These are phyloP conservation scores for Borealophlyctis nickersoniae DNA, from an alignment of 192 early-diverging fungal genomes.

Conservation along the genomic window DNA sequence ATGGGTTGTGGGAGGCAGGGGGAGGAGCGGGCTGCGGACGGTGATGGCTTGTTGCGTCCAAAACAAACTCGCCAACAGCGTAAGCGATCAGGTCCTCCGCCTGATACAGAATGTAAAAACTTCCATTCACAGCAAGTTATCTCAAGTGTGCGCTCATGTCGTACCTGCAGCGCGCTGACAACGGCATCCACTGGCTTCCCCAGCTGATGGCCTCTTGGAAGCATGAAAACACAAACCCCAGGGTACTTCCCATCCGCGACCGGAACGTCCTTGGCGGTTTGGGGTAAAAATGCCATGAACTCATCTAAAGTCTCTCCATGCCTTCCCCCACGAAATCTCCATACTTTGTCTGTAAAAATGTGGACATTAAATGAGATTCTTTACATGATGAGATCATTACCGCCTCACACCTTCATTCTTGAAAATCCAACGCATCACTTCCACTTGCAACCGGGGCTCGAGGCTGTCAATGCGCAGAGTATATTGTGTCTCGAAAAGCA, in stretches of 20 bases:
- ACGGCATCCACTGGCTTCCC: not conserved
- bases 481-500: not conserved
- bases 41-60: not conserved
- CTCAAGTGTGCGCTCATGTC: not conserved
- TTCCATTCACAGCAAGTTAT: not conserved
- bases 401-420: conserved; percentile 1
- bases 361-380: not conserved
- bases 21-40: not conserved
- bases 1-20: not conserved
- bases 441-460: not conserved
- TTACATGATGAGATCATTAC: no score
- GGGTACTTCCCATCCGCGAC: not conserved
- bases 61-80: not conserved
- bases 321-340: not conserved
- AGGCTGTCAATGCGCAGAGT: not conserved
- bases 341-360: not conserved
- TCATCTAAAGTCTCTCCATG: not conserved
- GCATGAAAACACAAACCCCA: not conserved
- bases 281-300: not conserved
- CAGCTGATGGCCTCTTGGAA: not conserved
- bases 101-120: not conserved
- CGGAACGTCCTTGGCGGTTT: not conserved
- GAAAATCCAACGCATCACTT: not conserved
- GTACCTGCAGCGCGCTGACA: not conserved
- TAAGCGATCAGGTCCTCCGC: not conserved